Percentiles rank a stretch among this genome's conserved stretches.
Evolutionary conservation across 768 basidiomycete species (phyloP).

Genomic region (Hypholoma sublateritium): DNA sequence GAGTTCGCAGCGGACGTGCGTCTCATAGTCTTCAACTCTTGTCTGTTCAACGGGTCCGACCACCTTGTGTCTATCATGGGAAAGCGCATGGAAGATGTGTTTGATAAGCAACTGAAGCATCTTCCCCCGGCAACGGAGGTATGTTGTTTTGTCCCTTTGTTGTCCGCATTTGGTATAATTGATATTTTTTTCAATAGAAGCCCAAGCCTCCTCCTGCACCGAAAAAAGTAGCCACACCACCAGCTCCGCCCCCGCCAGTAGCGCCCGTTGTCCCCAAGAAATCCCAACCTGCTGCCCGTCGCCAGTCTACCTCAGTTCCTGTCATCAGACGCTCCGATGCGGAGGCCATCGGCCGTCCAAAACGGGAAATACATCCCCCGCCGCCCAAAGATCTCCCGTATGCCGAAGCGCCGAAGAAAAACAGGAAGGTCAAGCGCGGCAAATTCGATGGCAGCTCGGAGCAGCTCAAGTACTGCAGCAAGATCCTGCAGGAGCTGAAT

Average conservation of each 20-base stretch:
- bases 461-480: constrained; percentile 82
- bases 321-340: constrained; percentile 80
- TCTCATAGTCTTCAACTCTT: constrained; percentile 84
- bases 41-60: constrained; percentile 91
- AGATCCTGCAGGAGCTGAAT: constrained; percentile 71
- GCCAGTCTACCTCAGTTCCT: constrained; percentile 79
- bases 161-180: constrained; percentile 12
- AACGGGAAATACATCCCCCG: constrained; percentile 97
- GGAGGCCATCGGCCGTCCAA: constrained; percentile 71
- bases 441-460: constrained; percentile 73
- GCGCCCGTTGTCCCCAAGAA: constrained; percentile 38
- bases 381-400: constrained; percentile 90
- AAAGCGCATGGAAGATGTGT: constrained; percentile 76
- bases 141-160: constrained; percentile 24
- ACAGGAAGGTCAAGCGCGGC: constrained; percentile 56
- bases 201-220: constrained; percentile 40
- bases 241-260: constrained; percentile 42
- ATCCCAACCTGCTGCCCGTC: constrained; percentile 46
- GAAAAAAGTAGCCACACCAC: constrained; percentile 46
- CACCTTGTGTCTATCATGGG: constrained; percentile 81
- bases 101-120: constrained; percentile 86
- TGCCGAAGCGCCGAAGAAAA: constrained; percentile 71
- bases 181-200: constrained; percentile 18
- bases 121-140: constrained; percentile 80
- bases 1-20: constrained; percentile 87